phyloP scores from a whole-genome alignment of 805 yeast species.

The Hanseniaspora nectarophila region DNA sequence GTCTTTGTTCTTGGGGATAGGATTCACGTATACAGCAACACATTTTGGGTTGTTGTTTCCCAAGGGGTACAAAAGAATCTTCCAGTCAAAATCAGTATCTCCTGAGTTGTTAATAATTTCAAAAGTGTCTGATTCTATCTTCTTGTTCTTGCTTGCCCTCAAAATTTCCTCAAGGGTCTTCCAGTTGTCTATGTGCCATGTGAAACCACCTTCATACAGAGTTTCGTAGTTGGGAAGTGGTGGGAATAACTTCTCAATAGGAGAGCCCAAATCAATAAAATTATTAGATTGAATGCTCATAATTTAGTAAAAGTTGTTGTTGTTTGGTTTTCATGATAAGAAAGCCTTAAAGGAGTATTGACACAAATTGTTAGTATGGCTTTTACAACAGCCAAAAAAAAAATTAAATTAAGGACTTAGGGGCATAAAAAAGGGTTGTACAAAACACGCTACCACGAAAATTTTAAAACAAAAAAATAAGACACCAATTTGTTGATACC shows the following conservation, averaged over 20 bases:
- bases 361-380: background rate
- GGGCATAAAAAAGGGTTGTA: background rate
- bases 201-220: slow-evolving; percentile 29
- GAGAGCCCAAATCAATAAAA: slow-evolving; percentile 9
- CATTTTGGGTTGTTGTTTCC: slow-evolving; percentile 47
- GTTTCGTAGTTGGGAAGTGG: slow-evolving; percentile 21
- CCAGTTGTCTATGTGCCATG: slow-evolving; percentile 47
- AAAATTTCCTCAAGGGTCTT: slow-evolving; percentile 29
- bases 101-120: slow-evolving; percentile 35
- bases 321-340: background rate
- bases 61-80: slow-evolving; percentile 61
- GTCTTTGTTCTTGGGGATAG: slow-evolving; percentile 32
- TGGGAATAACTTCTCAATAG: slow-evolving; percentile 18
- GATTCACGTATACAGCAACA: slow-evolving; percentile 71
- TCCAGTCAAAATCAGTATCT: slow-evolving; percentile 47
- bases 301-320: background rate
- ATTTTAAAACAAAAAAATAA: too few relatives aligned
- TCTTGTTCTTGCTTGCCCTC: background rate
- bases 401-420: too few relatives aligned
- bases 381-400: too few relatives aligned
- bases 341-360: background rate
- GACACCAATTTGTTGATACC: background rate
- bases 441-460: background rate
- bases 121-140: slow-evolving; percentile 16
- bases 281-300: background rate